A percentile compares a stretch with the other conserved stretches of the same genome.
phyloP scores from a whole-genome alignment of 2,329 filamentous ascomycete genomes.

The Alternaria atra region DNA sequence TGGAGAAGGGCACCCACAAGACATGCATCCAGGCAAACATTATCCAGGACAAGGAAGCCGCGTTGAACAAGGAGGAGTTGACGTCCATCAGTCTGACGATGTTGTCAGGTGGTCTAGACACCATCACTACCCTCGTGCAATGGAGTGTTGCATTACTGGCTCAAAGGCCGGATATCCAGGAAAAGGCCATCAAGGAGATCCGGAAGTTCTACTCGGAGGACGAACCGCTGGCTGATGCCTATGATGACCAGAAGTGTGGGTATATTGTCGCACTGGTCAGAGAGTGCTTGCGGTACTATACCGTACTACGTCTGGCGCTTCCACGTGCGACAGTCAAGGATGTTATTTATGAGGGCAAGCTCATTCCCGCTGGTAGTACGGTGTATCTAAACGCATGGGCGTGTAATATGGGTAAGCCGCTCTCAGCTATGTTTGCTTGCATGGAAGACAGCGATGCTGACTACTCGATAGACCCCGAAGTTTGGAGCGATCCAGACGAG shows the following conservation, averaged over 20 bases:
- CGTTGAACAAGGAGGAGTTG: slow-evolving; percentile 69
- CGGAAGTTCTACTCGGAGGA: slow-evolving; percentile 61
- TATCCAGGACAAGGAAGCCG: slow-evolving; percentile 70
- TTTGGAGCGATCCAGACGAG: slow-evolving; percentile 67
- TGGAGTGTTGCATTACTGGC: slow-evolving; percentile 71
- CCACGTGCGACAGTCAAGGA: slow-evolving; percentile 70
- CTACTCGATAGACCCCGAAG: slow-evolving; percentile 55
- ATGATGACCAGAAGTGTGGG: slow-evolving; percentile 70
- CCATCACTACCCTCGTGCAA: slow-evolving; percentile 70
- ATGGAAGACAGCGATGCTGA: slow-evolving; percentile 2
- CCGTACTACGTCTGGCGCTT: slow-evolving; percentile 69
- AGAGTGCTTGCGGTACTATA: slow-evolving; percentile 70
- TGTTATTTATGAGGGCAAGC: slow-evolving; percentile 64
- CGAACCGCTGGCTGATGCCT: slow-evolving; percentile 66
- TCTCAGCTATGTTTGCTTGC: slow-evolving; percentile 1
- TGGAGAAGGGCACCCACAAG: slow-evolving; percentile 67
- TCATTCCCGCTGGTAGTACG: slow-evolving; percentile 69
- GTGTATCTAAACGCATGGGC: slow-evolving; percentile 74
- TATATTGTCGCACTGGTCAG: slow-evolving; percentile 71
- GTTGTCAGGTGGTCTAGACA: slow-evolving; percentile 73
- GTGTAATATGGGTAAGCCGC: slow-evolving; percentile 72
- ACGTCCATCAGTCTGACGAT: slow-evolving; percentile 73
- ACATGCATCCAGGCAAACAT: slow-evolving; percentile 75
- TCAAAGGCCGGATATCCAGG: slow-evolving; percentile 68
- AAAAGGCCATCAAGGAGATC: slow-evolving; percentile 67